phyloP scores from a whole-genome alignment of 805 yeast species.

The Hanseniaspora osmophila region DNA sequence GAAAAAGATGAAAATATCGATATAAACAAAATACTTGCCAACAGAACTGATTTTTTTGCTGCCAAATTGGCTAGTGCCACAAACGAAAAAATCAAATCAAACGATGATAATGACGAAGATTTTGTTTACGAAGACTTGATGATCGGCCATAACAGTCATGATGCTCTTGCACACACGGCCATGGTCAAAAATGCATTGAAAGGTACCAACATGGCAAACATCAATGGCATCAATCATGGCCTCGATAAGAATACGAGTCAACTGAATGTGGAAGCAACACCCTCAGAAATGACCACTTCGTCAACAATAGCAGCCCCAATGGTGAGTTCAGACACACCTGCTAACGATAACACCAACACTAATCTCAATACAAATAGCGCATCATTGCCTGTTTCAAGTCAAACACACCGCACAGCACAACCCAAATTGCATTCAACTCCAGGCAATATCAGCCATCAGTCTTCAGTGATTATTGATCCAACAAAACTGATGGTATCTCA shows the following conservation, averaged over 20 bases:
- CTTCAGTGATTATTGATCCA: slow-evolving; percentile 6
- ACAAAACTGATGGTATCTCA: slow-evolving; percentile 2
- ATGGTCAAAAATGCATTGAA: not conserved
- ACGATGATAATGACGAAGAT: slow-evolving; percentile 82
- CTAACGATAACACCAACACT: no score
- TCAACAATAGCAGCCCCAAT: no score
- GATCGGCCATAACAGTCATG: slow-evolving; percentile 18
- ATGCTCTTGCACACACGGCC: slow-evolving; percentile 3
- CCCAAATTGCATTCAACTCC: not conserved
- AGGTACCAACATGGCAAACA: no score
- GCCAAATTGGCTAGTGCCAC: slow-evolving; percentile 91
- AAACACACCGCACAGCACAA: not conserved
- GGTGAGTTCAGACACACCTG: no score
- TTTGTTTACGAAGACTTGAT: slow-evolving; percentile 65
- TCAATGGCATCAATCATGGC: no score
- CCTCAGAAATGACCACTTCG: no score
- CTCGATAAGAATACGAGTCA: no score
- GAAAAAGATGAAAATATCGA: slow-evolving; percentile 9
- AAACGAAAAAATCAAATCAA: slow-evolving; percentile 46
- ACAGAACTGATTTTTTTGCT: slow-evolving; percentile 87
- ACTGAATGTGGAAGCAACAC: no score
- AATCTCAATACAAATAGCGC: no score
- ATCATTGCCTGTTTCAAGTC: no score
- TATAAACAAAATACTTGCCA: slow-evolving; percentile 26
- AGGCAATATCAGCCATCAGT: not conserved